These are phyloP conservation scores for Cicer arietinum DNA, from an alignment of 306 rosid species.

Conservation along the genomic window DNA sequence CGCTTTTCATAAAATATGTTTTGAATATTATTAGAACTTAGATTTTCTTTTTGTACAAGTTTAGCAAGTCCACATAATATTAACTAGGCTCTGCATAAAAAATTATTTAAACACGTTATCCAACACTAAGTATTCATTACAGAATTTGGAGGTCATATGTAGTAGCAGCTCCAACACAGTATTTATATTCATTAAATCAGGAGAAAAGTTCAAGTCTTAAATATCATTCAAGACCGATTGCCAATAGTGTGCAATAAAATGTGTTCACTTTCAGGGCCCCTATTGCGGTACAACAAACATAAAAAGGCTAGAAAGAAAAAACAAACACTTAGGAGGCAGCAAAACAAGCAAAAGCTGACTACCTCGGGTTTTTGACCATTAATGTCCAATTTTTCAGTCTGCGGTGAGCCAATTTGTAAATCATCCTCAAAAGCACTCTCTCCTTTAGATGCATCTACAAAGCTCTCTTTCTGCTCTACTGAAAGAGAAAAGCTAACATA, in stretches of 20 bases:
- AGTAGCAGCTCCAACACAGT: background rate
- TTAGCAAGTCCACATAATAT: slow-evolving; percentile 28
- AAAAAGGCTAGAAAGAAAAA: slow-evolving; percentile 23
- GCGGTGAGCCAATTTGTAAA: slow-evolving; percentile 51
- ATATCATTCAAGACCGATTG: slow-evolving; percentile 17
- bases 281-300: slow-evolving; percentile 15
- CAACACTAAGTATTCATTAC: background rate
- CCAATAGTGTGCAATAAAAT: background rate
- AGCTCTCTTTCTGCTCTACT: slow-evolving; percentile 64
- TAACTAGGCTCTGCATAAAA: slow-evolving; percentile 4
- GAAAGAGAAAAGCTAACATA: slow-evolving; percentile 45
- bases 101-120: slow-evolving; percentile 18
- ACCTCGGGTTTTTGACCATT: slow-evolving; percentile 48
- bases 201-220: slow-evolving; percentile 8
- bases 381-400: slow-evolving; percentile 55
- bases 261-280: background rate
- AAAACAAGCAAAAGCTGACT: slow-evolving; percentile 51
- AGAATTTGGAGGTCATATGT: slow-evolving; percentile 16
- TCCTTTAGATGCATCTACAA: slow-evolving; percentile 55
- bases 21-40: background rate
- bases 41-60: background rate
- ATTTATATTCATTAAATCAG: background rate
- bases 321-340: slow-evolving; percentile 18
- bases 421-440: slow-evolving; percentile 58
- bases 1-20: background rate